Conservation (phyloP, 192 early-diverging fungal species). For the Anaeromyces robustus region DNA sequence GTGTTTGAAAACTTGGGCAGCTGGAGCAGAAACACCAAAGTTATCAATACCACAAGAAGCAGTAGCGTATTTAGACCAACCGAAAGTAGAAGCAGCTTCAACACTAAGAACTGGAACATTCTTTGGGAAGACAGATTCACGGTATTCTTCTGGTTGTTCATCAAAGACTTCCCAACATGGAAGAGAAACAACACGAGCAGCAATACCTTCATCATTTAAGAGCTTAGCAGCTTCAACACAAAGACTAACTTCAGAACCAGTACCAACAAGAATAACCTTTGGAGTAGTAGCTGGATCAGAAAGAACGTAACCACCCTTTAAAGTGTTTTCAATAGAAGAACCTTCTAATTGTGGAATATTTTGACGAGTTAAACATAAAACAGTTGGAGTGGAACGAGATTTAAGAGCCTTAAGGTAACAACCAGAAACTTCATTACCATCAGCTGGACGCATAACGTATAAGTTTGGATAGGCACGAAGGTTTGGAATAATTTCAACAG, state of each 20-base stretch:
- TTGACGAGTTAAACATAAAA: constrained; percentile 82
- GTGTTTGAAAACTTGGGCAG: constrained; percentile 58
- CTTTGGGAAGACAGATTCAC: constrained; percentile 55
- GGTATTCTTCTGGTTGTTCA: constrained; percentile 68
- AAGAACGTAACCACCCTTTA: constrained; percentile 77
- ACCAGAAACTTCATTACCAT: constrained; percentile 86
- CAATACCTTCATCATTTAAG: constrained; percentile 28
- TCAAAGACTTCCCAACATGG: constrained; percentile 82
- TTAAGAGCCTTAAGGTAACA: constrained; percentile 69
- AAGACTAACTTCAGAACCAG: constrained; percentile 83
- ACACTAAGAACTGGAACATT: constrained; percentile 73
- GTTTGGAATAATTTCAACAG: constrained; percentile 81
- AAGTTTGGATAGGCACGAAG: constrained; percentile 83
- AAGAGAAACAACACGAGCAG: constrained; percentile 78
- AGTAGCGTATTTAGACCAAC: constrained; percentile 88
- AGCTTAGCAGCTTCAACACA: constrained; percentile 72
- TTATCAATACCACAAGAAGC: constrained; percentile 74
- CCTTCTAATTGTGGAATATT: constrained; percentile 82
- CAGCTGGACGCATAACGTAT: constrained; percentile 75
- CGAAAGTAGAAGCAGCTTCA: constrained; percentile 72
- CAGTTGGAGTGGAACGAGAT: constrained; percentile 50
- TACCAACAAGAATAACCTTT: constrained; percentile 53
- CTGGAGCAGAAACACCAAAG: constrained; percentile 81
- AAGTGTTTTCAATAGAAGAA: constrained; percentile 59
- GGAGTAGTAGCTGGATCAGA: constrained; percentile 31